These are phyloP conservation scores for Cylindrotheca fusiformis DNA, from an alignment of 108 stramenopile species.

Conservation along the genomic window DNA sequence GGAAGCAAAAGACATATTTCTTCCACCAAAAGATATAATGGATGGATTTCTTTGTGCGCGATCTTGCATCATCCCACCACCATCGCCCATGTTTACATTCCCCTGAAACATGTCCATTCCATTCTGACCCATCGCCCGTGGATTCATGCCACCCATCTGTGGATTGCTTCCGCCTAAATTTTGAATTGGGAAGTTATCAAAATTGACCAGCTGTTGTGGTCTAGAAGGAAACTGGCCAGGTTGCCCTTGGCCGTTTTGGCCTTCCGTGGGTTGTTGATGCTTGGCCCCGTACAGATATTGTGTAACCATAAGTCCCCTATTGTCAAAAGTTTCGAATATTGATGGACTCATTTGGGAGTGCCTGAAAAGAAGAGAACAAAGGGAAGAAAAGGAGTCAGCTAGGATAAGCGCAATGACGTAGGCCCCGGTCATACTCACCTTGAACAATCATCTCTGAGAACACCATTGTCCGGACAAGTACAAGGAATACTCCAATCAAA, in stretches of 20 bases:
- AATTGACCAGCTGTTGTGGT: constrained; percentile 26
- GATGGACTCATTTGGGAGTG: constrained; percentile 77
- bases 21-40: constrained; percentile 31
- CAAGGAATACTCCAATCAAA: constrained; percentile 78
- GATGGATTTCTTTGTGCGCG: constrained; percentile 26
- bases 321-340: constrained; percentile 72
- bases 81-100: constrained; percentile 14
- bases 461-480: constrained; percentile 84
- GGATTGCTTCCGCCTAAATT: constrained; percentile 5
- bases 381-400: neutral
- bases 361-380: constrained; percentile 23
- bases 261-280: neutral
- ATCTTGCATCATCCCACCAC: constrained; percentile 3
- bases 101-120: constrained; percentile 33
- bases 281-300: constrained; percentile 33
- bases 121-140: constrained; percentile 14
- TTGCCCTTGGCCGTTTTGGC: constrained; percentile 4
- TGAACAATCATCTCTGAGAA: constrained; percentile 65
- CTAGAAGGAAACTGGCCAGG: constrained; percentile 3
- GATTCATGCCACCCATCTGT: neutral
- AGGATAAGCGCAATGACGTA: neutral
- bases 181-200: constrained; percentile 20
- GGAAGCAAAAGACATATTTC: constrained; percentile 47
- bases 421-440: constrained; percentile 77
- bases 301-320: constrained; percentile 44